These are phyloP conservation scores for Chenopodium suecicum DNA, from an alignment of 148 eudicot species.

Conservation along the genomic window DNA sequence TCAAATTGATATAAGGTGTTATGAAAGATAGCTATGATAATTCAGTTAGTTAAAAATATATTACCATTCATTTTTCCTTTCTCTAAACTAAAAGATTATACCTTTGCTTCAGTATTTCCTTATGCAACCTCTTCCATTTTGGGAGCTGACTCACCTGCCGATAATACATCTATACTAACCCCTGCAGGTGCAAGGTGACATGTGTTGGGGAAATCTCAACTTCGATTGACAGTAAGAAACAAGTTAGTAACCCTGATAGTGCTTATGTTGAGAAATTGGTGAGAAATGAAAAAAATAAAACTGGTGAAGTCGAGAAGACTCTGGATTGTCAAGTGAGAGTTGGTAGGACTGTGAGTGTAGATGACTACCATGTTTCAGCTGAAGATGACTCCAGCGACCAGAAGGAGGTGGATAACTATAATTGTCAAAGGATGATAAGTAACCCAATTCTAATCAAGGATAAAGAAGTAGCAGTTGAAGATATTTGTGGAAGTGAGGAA, in stretches of 20 bases:
- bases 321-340: constrained; percentile 2
- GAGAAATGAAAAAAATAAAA: neutral
- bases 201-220: too few relatives aligned
- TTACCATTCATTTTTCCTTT: too few relatives aligned
- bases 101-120: neutral
- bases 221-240: neutral
- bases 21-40: neutral
- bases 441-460: neutral
- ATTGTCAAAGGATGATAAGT: constrained; percentile 1
- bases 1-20: neutral
- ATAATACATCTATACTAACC: too few relatives aligned
- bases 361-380: neutral
- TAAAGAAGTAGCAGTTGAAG: neutral
- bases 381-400: constrained; percentile 4
- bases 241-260: constrained; percentile 3
- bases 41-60: neutral
- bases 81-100: neutral
- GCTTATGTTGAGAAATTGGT: neutral
- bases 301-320: constrained; percentile 1
- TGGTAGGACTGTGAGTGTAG: neutral
- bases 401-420: neutral
- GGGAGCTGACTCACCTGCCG: too few relatives aligned
- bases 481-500: neutral
- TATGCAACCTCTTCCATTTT: too few relatives aligned
- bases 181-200: too few relatives aligned